These are phyloP conservation scores for Graphiopsis chlorocephala DNA, from an alignment of 2,329 filamentous ascomycete genomes.

Conservation along the genomic window DNA sequence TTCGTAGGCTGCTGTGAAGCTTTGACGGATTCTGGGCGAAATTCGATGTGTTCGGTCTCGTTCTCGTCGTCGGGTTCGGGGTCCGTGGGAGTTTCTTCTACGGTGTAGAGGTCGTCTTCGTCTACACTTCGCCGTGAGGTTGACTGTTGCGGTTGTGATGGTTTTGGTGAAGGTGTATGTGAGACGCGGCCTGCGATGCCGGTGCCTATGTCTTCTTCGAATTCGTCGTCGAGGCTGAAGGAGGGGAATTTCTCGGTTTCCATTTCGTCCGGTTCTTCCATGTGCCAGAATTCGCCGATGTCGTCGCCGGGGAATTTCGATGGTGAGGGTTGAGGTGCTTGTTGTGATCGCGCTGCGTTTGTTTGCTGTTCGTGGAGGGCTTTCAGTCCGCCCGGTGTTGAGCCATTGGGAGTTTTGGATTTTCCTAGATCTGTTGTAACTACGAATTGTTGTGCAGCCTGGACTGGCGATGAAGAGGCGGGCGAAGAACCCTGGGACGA, in stretches of 20 bases:
- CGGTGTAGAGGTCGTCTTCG: not conserved
- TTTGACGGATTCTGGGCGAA: slow-evolving; percentile 25
- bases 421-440: not conserved
- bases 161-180: slow-evolving; percentile 4
- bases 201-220: slow-evolving; percentile 18
- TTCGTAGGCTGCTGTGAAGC: slow-evolving; percentile 31
- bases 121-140: not conserved
- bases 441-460: not conserved
- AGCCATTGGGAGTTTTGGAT: not conserved
- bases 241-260: slow-evolving; percentile 11
- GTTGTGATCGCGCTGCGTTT: not conserved
- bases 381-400: not conserved
- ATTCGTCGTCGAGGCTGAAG: slow-evolving; percentile 15
- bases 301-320: slow-evolving; percentile 12
- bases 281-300: slow-evolving; percentile 17
- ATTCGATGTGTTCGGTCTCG: slow-evolving; percentile 23
- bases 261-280: slow-evolving; percentile 19
- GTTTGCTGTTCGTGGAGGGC: slow-evolving; percentile 4
- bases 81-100: not conserved
- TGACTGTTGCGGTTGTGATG: not conserved
- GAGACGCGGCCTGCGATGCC: slow-evolving; percentile 16
- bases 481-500: not conserved
- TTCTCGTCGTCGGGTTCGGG: slow-evolving; percentile 7
- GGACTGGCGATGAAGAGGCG: not conserved
- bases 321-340: not conserved